Base-by-base conservation (phyloP, 75 land plant genomes). In the Cryptomeria japonica region DNA sequence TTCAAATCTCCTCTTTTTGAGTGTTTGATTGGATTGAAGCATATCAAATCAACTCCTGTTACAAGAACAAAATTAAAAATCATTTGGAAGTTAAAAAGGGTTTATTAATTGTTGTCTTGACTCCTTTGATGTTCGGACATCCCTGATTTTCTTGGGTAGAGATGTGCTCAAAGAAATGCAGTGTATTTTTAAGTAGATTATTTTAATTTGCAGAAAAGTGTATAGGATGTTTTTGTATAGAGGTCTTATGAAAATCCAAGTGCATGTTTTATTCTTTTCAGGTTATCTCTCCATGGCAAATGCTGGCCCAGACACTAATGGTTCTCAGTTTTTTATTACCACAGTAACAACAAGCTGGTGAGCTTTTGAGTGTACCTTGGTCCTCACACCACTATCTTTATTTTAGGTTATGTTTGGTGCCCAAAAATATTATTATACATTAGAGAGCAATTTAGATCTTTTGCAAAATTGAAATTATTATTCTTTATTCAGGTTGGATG, bases 321-420 rank as follows among this genome's bases (percentile, higher is more conserved):
- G 99, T 15, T 96, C 98, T 19, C 99, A 97, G 91, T 97, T 97
- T 83, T 97, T 97, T 89, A 97, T 97, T 70, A 95, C 96, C 42
- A 97, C 99, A 19, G 98, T 96, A 49, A 96, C 94, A 79, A 97
- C 99, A 5, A 93, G 93, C 92, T 97, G 98, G 96, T 96, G 89
- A 89, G 61, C 39, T 64, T 86, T 25, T 32, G 2, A 44, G 78
- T 41, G 3, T 86, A 41, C 36, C 39, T 80, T 41, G 13, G 3
- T 64, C 18, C 37, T 53, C 18, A 1, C 32, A 38, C 80, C 22
- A n/a, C 14, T 75, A 32, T 22, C 42, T 84, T 7, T 31, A 38
- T 25, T 13, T 72, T 87, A 61, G 28, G 68, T 85, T n/a, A 85
- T 85, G 44, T 32, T 55, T 55, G 4, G 4, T 41, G n/a, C 84